Base-by-base conservation (phyloP, 2,329 filamentous ascomycete genomes). In the Arthrobotrys pseudoclavata region DNA sequence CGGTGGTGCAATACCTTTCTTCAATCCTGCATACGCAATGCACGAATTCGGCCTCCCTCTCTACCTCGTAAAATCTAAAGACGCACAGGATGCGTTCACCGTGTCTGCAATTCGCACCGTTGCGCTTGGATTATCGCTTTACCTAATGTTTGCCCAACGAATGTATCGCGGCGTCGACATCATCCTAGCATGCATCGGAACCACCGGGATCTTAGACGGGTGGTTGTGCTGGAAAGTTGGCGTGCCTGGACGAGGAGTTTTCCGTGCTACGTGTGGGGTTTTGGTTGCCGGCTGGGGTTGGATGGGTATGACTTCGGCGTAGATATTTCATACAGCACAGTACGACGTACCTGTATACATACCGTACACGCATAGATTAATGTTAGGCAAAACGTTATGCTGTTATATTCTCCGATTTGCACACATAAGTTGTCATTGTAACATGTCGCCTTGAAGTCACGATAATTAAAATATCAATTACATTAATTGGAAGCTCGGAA, bases 171-270 rank as follows among this genome's bases (percentile, higher is more conserved):
- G 45, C 20, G 69, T 79, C 37, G 76, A 79, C 40, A 69, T 74
- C 26, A 69, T 79, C 22, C 12, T 79, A 9, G 63, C 42, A 1
- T 63, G 69, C 15, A 60, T 79, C 24, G 76, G 69, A 13, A 69
- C 71, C 10, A 68, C 71, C 7, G 69, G 60, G 7, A 26, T 79
- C 7, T 50, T 79, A 2, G 76, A 79, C 48, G 70, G 64, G 10
- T 70, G 71, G 76, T 62, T 79, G 13, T 79, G 76, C 31, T 76
- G 66, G 71, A 76, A 60, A 31, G 76, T 69, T 22, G 76, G 76
- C 15, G 63, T 74, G 9, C 57, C 66, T 40, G 69, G 69, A 45
- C 61, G 62, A 18, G 69, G 61, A 22, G 62, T 74, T 20, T 74
- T 74, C 62, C 69, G 69, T 61, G 69, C 62, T 26, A 68, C 42